phyloP scores from a whole-genome alignment of 495 filamentous ascomycete genomes.

The Aspergillus conjunctus region DNA sequence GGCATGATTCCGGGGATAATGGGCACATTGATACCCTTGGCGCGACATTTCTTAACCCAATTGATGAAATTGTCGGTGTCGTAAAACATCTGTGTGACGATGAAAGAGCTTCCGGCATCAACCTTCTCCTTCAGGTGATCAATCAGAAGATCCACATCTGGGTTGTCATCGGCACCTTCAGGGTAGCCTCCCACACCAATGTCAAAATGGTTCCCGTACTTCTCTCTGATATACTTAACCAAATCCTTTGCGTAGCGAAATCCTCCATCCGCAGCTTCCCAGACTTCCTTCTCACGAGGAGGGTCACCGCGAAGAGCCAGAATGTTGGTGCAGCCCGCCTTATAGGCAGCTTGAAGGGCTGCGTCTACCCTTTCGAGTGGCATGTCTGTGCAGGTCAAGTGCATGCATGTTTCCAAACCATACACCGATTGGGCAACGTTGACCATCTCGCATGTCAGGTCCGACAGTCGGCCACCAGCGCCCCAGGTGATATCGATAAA shows the following conservation, averaged over 20 bases:
- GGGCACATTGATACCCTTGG: conserved; percentile 80
- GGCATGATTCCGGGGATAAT: conserved; percentile 99
- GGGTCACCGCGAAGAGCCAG: conserved; percentile 93
- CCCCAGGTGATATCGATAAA: conserved; percentile 99
- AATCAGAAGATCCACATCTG: conserved; percentile 79
- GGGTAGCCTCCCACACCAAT: conserved; percentile 98
- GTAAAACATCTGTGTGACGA: conserved; percentile 99
- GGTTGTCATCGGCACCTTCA: conserved; percentile 91
- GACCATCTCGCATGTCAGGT: conserved; percentile 97
- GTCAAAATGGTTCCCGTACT: conserved; percentile 94
- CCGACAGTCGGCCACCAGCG: conserved; percentile 85
- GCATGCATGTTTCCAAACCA: conserved; percentile 98
- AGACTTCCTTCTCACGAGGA: conserved; percentile 90
- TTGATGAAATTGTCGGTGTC: conserved; percentile 90
- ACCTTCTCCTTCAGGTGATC: conserved; percentile 98
- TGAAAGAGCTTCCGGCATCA: conserved; percentile 88
- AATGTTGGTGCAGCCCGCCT: conserved; percentile 96
- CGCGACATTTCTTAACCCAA: conserved; percentile 86
- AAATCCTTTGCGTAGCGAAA: conserved; percentile 94
- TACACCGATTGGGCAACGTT: conserved; percentile 94
- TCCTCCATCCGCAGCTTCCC: conserved; percentile 80
- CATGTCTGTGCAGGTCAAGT: conserved; percentile 99
- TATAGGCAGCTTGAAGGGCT: conserved; percentile 86
- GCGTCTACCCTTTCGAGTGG: conserved; percentile 84
- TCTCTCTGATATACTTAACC: conserved; percentile 85